Conservation (phyloP, 345 rosid species). For the Citrus sp. region DNA sequence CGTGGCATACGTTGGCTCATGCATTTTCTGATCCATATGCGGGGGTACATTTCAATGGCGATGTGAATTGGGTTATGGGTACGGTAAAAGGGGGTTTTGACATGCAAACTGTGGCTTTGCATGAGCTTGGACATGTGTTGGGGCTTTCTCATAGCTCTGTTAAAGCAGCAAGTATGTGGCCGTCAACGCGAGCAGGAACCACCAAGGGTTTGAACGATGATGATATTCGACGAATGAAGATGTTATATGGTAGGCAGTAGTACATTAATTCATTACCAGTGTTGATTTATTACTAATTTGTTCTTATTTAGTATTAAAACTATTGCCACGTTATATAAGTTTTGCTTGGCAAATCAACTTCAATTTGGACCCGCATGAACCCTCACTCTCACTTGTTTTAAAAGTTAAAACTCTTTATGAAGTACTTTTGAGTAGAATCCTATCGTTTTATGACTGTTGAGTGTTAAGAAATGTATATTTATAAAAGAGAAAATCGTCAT, state of each 20-base stretch:
- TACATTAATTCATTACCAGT: too few species aligned
- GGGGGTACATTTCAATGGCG: slow-evolving; percentile 1
- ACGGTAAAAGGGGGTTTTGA: background rate
- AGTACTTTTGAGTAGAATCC: too few species aligned
- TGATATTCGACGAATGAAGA: slow-evolving; percentile 8
- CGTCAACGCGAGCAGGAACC: rapidly evolving
- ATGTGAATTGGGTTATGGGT: background rate
- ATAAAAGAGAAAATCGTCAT: too few species aligned
- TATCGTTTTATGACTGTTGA: too few species aligned
- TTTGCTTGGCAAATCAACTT: too few species aligned
- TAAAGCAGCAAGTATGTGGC: slow-evolving; percentile 1
- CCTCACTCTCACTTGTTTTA: too few species aligned
- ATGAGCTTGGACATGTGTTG: slow-evolving; percentile 14
- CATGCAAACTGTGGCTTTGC: slow-evolving; percentile 1
- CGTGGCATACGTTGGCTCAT: background rate
- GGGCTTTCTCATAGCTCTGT: background rate
- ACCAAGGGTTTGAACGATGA: slow-evolving; percentile 1
- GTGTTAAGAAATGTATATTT: too few species aligned
- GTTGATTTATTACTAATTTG: too few species aligned
- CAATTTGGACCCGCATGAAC: too few species aligned
- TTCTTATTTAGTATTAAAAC: too few species aligned
- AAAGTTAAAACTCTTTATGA: too few species aligned
- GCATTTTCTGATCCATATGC: background rate
- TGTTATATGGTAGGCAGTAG: background rate
- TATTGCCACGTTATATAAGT: too few species aligned